Percentiles rank a stretch among this genome's conserved stretches.
Conservation (phyloP, 2,329 filamentous ascomycete genomes). For the Diaporthe australafricana region DNA sequence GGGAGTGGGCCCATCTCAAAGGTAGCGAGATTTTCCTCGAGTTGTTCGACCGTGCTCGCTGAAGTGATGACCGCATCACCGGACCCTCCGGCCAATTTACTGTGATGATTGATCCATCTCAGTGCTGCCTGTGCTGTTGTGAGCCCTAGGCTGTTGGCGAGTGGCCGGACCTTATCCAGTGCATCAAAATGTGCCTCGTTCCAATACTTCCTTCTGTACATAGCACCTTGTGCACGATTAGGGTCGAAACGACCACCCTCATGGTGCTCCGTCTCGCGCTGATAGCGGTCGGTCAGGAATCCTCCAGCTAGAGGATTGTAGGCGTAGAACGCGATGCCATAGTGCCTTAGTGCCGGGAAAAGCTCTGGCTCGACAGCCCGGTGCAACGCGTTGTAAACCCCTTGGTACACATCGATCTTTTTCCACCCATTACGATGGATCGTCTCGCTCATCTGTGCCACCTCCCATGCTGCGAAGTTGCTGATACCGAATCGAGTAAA, state of each 20-base stretch:
- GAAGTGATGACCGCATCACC: conserved; percentile 62
- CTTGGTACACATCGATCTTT: conserved; percentile 59
- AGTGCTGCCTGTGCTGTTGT: conserved; percentile 73
- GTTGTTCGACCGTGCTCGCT: conserved; percentile 57
- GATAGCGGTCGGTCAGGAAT: conserved; percentile 55
- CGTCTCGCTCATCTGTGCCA: conserved; percentile 59
- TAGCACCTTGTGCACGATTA: conserved; percentile 50
- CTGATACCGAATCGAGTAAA: conserved; percentile 58
- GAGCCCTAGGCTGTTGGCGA: conserved; percentile 69
- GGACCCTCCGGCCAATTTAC: conserved; percentile 53
- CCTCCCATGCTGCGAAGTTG: conserved; percentile 60
- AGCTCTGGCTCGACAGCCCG: conserved; percentile 54
- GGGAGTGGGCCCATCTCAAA: conserved; percentile 72
- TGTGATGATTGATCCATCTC: conserved; percentile 75
- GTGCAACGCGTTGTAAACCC: conserved; percentile 43
- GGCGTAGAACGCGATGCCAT: conserved; percentile 54
- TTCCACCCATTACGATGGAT: conserved; percentile 54
- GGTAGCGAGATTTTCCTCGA: conserved; percentile 58
- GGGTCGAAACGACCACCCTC: conserved; percentile 54
- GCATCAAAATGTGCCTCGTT: conserved; percentile 67
- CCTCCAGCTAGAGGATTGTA: conserved; percentile 59
- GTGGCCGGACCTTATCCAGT: conserved; percentile 69
- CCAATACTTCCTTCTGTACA: conserved; percentile 72
- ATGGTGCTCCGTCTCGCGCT: conserved; percentile 42
- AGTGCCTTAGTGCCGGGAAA: conserved; percentile 54